phyloP scores from a whole-genome alignment of 2,329 filamentous ascomycete genomes.

The Rhynchosporium graminicola region DNA sequence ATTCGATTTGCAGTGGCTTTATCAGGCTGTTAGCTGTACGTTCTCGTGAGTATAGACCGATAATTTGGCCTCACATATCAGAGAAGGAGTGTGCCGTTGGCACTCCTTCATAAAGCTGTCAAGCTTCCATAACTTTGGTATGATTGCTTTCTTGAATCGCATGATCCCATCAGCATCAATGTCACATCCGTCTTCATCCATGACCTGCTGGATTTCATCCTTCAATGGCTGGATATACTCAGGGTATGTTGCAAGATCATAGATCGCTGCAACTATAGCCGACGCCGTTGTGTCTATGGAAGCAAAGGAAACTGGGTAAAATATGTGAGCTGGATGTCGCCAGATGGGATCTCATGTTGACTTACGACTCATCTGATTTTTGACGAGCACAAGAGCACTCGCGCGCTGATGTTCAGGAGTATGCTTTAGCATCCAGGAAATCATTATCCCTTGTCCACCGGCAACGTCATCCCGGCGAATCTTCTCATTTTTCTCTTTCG shows the following conservation, averaged over 20 bases:
- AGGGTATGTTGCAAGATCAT: conserved; percentile 52
- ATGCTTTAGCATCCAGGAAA: conserved; percentile 29
- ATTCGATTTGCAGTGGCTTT: conserved; percentile 31
- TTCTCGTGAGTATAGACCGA: neutral
- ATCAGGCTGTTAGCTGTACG: neutral
- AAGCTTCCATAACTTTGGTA: conserved; percentile 40
- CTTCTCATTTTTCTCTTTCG: conserved; percentile 12
- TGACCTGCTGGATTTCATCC: conserved; percentile 35
- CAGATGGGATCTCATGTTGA: neutral
- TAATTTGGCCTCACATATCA: conserved; percentile 33
- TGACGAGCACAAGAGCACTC: conserved; percentile 17
- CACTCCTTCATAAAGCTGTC: conserved; percentile 48
- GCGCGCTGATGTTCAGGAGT: conserved; percentile 13
- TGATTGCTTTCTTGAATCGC: conserved; percentile 38
- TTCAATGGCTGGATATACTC: conserved; percentile 43
- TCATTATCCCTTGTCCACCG: conserved; percentile 28
- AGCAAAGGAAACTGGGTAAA: conserved; percentile 46
- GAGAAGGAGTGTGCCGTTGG: conserved; percentile 42
- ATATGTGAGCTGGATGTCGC: neutral
- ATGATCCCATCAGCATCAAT: conserved; percentile 47
- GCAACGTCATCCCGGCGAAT: conserved; percentile 9
- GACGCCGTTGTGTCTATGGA: conserved; percentile 55
- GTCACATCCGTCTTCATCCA: conserved; percentile 48
- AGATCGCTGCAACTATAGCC: conserved; percentile 51
- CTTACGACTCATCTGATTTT: conserved; percentile 40